Base-by-base conservation (phyloP, 106 monocot species). In the Acanthochlamys bracteata region DNA sequence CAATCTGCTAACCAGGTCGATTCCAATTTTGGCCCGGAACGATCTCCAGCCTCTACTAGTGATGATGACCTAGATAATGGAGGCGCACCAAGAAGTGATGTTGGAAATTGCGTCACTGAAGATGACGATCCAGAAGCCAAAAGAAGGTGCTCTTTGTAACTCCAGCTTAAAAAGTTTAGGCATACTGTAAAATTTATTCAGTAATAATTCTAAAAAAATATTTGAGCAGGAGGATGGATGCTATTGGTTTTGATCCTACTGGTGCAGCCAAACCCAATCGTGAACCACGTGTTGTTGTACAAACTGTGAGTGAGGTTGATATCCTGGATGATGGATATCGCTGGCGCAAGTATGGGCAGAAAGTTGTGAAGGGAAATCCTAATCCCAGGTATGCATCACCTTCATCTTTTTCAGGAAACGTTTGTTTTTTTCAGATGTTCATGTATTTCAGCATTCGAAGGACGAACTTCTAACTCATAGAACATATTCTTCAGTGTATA, bases 311-410 rank as follows among this genome's bases (percentile, higher is more conserved):
- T 80, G 95, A 96, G 66, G 95, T 96, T 62, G 95, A 96, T 64
- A 88, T 96, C 73, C 72, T 96, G 76, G 95, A 96, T 70, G 95
- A 96, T 78, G 95, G 95, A 59, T 96, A 96, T 56, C 90, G 95
- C 41, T 96, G 95, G 95, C 84, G 95, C 45, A 96, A 96, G 67
- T 96, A 96, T 76, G 95, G 95, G 20, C 95, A 96, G 72, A 96
- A 96, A 73, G 95, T 96, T 61, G 95, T 96, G 41, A 96, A 88
- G 82, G 95, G 95, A 42, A 95, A 95, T 75, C 94, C 94, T 24
- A 95, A 95, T 69, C 94, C 94, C 27, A 84, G 94, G 94, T 95
- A 63, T 49, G 56, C 49, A 12, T 62, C 20, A 19, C 20, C 23
- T 24, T 57, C 1, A 25, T 33, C 25, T 62, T 54, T 73, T 75